Conservation (phyloP, 768 basidiomycete genomes). For the Lactarius indigo region DNA sequence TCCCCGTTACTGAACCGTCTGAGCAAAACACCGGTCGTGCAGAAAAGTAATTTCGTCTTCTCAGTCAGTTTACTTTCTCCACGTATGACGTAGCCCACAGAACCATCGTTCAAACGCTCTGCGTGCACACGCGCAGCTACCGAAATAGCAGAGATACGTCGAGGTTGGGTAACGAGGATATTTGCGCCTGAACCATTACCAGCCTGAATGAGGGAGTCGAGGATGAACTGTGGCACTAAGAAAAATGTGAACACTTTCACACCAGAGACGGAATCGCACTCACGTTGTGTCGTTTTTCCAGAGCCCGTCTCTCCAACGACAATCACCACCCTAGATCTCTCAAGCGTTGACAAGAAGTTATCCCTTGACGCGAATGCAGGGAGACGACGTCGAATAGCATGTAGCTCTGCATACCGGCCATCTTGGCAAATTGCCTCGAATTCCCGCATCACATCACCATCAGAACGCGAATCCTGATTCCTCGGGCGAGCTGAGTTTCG, state of each 20-base stretch:
- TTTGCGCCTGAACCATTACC: constrained; percentile 60
- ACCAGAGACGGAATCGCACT: constrained; percentile 22
- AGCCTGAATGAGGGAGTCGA: constrained; percentile 72
- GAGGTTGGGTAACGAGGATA: constrained; percentile 87
- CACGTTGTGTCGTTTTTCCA: constrained; percentile 88
- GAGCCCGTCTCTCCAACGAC: constrained; percentile 92
- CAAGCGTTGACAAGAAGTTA: constrained; percentile 57
- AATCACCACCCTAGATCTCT: constrained; percentile 63
- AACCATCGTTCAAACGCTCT: constrained; percentile 72
- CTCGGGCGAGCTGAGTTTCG: constrained; percentile 28
- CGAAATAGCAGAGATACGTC: constrained; percentile 83
- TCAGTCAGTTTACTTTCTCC: constrained; percentile 71
- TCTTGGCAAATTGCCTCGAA: constrained; percentile 47
- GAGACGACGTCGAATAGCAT: constrained; percentile 53
- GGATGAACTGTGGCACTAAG: constrained; percentile 82
- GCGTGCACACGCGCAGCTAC: constrained; percentile 84
- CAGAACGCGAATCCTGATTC: constrained; percentile 42
- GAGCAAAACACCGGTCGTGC: constrained; percentile 92
- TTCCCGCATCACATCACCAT: constrained; percentile 47
- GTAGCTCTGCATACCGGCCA: constrained; percentile 52
- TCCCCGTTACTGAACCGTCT: constrained; percentile 75
- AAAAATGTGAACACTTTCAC: not conserved
- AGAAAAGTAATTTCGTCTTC: constrained; percentile 78
- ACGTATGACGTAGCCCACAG: constrained; percentile 85
- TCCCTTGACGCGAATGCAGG: constrained; percentile 73